phyloP scores from a whole-genome alignment of 2,329 filamentous ascomycete genomes.

The Dactylellina haptotyla region DNA sequence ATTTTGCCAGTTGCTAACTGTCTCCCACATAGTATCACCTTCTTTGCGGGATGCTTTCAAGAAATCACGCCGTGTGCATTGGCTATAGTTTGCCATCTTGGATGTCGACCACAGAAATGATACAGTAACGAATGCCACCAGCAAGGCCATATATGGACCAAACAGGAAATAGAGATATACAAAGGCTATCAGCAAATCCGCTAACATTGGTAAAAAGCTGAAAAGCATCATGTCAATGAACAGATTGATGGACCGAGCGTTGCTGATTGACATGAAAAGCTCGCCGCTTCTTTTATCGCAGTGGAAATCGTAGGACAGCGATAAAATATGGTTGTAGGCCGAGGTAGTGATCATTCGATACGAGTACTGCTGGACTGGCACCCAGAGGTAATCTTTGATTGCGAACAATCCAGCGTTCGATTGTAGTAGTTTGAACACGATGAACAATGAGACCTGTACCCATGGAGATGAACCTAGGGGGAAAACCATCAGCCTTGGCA shows the following conservation, averaged over 20 bases:
- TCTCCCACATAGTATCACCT: conserved; percentile 61
- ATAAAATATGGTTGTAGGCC: conserved; percentile 75
- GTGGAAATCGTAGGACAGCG: conserved; percentile 77
- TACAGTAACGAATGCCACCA: conserved; percentile 64
- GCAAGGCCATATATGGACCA: conserved; percentile 70
- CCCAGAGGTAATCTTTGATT: conserved; percentile 66
- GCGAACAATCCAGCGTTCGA: conserved; percentile 67
- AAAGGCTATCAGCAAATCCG: conserved; percentile 72
- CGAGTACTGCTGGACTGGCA: conserved; percentile 69
- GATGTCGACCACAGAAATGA: conserved; percentile 67
- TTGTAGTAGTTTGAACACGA: conserved; percentile 65
- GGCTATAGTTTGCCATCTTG: conserved; percentile 60
- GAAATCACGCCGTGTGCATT: conserved; percentile 60
- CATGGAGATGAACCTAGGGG: conserved; percentile 64
- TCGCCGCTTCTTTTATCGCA: conserved; percentile 73
- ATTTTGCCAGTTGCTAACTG: conserved; percentile 62
- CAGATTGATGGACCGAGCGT: conserved; percentile 70
- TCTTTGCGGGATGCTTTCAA: conserved; percentile 61
- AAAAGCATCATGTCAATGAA: conserved; percentile 71
- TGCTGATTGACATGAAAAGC: conserved; percentile 72
- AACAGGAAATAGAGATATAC: conserved; percentile 72
- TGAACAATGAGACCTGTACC: conserved; percentile 67
- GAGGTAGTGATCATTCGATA: conserved; percentile 70
- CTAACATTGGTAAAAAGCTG: conserved; percentile 70
- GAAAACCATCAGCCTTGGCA: conserved; percentile 58